Evolutionary conservation across 2,329 filamentous ascomycete species (phyloP).

Genomic region (Rutstroemia sp.): DNA sequence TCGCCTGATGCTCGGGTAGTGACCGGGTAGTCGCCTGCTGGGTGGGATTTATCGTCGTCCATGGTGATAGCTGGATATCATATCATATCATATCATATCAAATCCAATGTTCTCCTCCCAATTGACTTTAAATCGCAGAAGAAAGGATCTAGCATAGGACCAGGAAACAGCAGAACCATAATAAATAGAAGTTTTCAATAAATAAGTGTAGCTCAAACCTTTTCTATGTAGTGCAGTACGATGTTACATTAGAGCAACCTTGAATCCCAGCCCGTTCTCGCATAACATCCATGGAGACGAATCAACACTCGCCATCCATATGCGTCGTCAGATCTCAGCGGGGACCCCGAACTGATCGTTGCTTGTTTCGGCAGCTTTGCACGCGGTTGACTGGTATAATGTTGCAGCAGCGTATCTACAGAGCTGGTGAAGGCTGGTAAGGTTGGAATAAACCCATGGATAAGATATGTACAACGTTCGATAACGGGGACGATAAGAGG

Average conservation of each 20-base stretch:
- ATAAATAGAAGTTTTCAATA: too few relatives aligned
- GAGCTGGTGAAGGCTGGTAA: too few relatives aligned
- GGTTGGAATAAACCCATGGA: background rate
- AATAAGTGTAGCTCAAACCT: too few relatives aligned
- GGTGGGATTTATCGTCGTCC: slow-evolving; percentile 15
- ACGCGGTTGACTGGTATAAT: background rate
- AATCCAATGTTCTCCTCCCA: background rate
- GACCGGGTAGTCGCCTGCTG: slow-evolving; percentile 8
- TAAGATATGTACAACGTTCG: background rate
- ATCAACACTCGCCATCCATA: background rate
- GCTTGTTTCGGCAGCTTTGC: background rate
- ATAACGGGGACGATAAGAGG: background rate
- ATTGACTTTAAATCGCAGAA: background rate
- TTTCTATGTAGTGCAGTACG: too few relatives aligned
- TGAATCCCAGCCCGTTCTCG: background rate
- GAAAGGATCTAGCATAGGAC: too few relatives aligned
- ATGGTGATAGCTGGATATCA: slow-evolving; percentile 1
- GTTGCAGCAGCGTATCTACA: background rate
- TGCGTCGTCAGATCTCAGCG: background rate
- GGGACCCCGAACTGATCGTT: background rate
- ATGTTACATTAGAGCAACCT: background rate
- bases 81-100: too few relatives aligned
- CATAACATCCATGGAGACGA: background rate
- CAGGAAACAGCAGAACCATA: too few relatives aligned
- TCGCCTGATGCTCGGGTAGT: slow-evolving; percentile 10